These are phyloP conservation scores for Aspergillus novofumigatus DNA, from an alignment of 2,329 filamentous ascomycete genomes.

Conservation along the genomic window DNA sequence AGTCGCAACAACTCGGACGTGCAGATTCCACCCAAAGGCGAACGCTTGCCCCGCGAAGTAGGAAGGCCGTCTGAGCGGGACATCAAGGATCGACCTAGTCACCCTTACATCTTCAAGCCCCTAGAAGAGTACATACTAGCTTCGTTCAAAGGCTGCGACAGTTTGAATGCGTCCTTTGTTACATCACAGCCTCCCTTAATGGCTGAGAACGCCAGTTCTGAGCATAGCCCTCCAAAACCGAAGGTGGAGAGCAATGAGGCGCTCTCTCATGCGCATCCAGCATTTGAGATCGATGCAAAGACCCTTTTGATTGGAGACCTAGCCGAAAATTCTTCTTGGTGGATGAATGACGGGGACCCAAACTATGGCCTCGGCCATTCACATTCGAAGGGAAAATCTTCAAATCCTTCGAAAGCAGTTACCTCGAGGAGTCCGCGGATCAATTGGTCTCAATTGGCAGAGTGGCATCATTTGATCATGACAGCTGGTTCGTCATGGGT, in stretches of 20 bases:
- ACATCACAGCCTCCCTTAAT: slow-evolving; percentile 45
- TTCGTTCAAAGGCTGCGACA: slow-evolving; percentile 65
- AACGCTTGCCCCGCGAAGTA: slow-evolving; percentile 15
- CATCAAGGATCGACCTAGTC: slow-evolving; percentile 35
- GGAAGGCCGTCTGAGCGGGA: slow-evolving; percentile 18
- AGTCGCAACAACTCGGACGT: slow-evolving; percentile 29
- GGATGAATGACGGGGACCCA: slow-evolving; percentile 59
- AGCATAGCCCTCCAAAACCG: slow-evolving; percentile 38
- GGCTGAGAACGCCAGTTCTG: slow-evolving; percentile 45
- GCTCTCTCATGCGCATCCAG: slow-evolving; percentile 31
- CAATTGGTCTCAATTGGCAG: slow-evolving; percentile 66
- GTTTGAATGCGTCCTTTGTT: slow-evolving; percentile 73
- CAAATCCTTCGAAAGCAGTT: slow-evolving; percentile 38
- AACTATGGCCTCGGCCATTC: slow-evolving; percentile 26
- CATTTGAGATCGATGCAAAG: slow-evolving; percentile 69
- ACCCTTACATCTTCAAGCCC: slow-evolving; percentile 62
- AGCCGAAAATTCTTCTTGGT: slow-evolving; percentile 79
- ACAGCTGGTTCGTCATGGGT: slow-evolving; percentile 67
- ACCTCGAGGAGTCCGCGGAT: slow-evolving; percentile 63
- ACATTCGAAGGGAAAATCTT: slow-evolving; percentile 31
- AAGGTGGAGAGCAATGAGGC: slow-evolving; percentile 27
- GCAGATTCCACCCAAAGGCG: slow-evolving; percentile 18
- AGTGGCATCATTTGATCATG: slow-evolving; percentile 70
- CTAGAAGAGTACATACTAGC: slow-evolving; percentile 72
- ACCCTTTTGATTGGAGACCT: slow-evolving; percentile 69